A percentile compares a stretch with the other conserved stretches of the same genome.
These are phyloP conservation scores for Crithidia acanthocephali DNA, from an alignment of 208 protist genomes.

Conservation along the genomic window DNA sequence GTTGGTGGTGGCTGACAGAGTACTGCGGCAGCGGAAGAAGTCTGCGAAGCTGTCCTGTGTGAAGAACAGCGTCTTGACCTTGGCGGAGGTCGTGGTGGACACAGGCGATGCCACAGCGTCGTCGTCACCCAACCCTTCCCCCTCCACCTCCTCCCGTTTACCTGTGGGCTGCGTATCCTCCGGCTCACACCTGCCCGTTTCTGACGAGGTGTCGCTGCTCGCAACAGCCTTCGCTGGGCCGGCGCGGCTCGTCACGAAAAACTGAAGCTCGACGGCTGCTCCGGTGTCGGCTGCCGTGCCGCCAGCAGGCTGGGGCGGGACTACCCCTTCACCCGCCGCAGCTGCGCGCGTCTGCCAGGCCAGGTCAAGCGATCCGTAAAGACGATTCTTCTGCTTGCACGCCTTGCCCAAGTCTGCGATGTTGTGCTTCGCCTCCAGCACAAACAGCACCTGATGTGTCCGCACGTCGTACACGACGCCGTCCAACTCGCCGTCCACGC, in stretches of 20 bases:
- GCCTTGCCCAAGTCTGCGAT: slow-evolving; percentile 32
- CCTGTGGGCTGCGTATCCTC: too few relatives aligned
- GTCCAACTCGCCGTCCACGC: slow-evolving; percentile 25
- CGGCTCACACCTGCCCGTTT: background rate
- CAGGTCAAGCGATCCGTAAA: slow-evolving; percentile 18
- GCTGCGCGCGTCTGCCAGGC: slow-evolving; percentile 4
- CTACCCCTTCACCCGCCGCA: too few relatives aligned
- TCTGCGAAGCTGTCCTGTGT: slow-evolving; percentile 25
- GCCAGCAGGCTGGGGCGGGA: background rate
- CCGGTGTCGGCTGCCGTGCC: background rate
- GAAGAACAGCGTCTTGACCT: slow-evolving; percentile 1
- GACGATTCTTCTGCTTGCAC: slow-evolving; percentile 21
- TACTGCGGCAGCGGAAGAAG: background rate
- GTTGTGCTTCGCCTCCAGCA: slow-evolving; percentile 37
- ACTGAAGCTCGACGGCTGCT: background rate
- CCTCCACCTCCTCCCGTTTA: too few relatives aligned
- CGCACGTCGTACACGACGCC: slow-evolving; percentile 22
- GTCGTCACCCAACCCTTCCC: too few relatives aligned
- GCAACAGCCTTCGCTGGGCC: background rate
- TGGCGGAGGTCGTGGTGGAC: too few relatives aligned
- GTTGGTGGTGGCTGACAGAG: background rate
- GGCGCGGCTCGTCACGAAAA: background rate
- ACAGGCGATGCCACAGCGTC: too few relatives aligned
- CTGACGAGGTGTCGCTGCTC: background rate
- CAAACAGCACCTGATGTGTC: slow-evolving; percentile 22